Evolutionary conservation across 352 stramenopile genomes (phyloP).

Genomic region (Stramenopiles sp.): DNA sequence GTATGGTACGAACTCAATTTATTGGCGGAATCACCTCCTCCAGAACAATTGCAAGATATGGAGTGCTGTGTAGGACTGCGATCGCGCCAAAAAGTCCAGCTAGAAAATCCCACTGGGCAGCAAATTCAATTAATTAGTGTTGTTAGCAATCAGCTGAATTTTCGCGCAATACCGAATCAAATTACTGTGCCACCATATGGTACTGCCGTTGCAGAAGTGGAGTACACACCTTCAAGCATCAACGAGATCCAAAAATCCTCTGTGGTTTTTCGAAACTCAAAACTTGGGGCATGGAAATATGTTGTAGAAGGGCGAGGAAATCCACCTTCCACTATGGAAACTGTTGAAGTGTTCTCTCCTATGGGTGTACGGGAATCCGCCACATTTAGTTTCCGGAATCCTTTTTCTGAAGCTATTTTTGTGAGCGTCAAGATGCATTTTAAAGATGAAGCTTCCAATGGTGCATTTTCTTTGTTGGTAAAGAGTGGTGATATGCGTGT

Average conservation of each 20-base stretch:
- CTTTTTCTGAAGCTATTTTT: constrained; percentile 49
- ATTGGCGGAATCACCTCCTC: constrained; percentile 32
- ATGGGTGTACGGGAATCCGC: constrained; percentile 19
- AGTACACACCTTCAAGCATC: constrained; percentile 68
- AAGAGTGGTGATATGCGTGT: constrained; percentile 52
- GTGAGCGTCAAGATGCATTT: constrained; percentile 48
- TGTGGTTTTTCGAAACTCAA: constrained; percentile 45
- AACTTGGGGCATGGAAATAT: constrained; percentile 67
- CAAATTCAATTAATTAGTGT: constrained; percentile 44
- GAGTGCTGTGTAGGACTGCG: constrained; percentile 52
- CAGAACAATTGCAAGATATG: constrained; percentile 44
- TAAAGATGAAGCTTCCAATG: constrained; percentile 14
- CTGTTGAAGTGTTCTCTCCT: constrained; percentile 25
- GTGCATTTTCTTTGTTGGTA: constrained; percentile 46
- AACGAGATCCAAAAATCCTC: constrained; percentile 43
- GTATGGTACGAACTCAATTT: constrained; percentile 76
- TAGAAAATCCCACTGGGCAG: constrained; percentile 65
- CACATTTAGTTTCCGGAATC: constrained; percentile 74
- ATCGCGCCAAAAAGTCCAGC: constrained; percentile 40
- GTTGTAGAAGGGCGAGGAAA: constrained; percentile 43
- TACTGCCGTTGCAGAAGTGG: constrained; percentile 37
- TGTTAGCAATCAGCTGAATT: constrained; percentile 59
- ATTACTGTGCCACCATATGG: constrained; percentile 45
- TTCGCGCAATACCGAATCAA: constrained; percentile 37
- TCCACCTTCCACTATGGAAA: constrained; percentile 66